Base-by-base conservation (phyloP, 208 protist genomes). In the Leishmania major region DNA sequence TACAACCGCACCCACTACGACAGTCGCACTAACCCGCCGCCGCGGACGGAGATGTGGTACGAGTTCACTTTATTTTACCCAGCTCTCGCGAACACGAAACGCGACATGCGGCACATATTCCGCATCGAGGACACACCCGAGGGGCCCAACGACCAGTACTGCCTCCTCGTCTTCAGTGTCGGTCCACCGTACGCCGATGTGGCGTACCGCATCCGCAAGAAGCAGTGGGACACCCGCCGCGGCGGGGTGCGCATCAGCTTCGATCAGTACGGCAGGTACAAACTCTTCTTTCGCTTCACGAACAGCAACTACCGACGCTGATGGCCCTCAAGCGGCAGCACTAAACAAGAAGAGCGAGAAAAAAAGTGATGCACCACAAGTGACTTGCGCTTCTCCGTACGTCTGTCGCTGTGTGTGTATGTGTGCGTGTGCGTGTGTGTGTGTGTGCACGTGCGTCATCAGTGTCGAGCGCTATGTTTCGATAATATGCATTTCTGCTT, bases 41-140 rank as follows among this genome's bases (percentile, higher is more conserved):
- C 99, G 31, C 99, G 99, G 55, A 97, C 98, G 67, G 98, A 99
- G 43, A 91, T 99, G 85, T 99, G 99, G 85, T 99, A 99, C 93
- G 99, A 99, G 91, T 99, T 99, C 90, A 99, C 99, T 75, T 96
- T 99, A 57, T 99, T 99, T 91, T 99, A 99, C 88, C 99, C 98
- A 5, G 98, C 99, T 77, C 92, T 99, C 1, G 98, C 99, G 28
- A 91, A 95, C 78, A 96, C 92, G 57, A 95, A 94, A 86, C 86
- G 86, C 28, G 98, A 99, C 86, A 97, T 96, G 87, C 85, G 91
- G 1, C 84, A 95, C 49, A 92, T 99, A 75, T 99, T 98, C 87
- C 95, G 83, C 78, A 90, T 99, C 57, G 93, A 98, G 67, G 86
- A 94, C 43, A 92, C 91, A 37, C 81, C 87, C 17, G 89, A 85